Percentiles rank a stretch among this genome's conserved stretches.
These are phyloP conservation scores for Penicillium sp. DNA, from an alignment of 2,329 filamentous ascomycete species.

Conservation along the genomic window DNA sequence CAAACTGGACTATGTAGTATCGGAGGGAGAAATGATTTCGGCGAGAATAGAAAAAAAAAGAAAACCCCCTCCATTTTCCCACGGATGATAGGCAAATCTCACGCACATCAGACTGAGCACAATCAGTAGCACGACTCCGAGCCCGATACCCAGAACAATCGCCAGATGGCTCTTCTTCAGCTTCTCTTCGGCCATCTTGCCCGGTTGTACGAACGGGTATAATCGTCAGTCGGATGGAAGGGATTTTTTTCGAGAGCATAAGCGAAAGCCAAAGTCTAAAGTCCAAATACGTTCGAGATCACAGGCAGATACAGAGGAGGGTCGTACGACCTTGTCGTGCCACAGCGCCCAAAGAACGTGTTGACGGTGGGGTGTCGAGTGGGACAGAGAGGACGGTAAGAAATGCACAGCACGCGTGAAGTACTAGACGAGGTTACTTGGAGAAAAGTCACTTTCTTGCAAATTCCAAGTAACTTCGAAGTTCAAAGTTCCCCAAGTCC, in stretches of 20 bases:
- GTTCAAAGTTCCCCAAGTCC: too few species aligned
- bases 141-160: constrained; percentile 35
- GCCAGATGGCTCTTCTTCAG: constrained; percentile 31
- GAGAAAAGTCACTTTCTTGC: too few species aligned
- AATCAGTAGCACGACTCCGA: constrained; percentile 33
- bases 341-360: background rate
- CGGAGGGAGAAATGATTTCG: constrained; percentile 2
- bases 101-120: constrained; percentile 36
- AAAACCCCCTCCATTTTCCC: background rate
- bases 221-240: background rate
- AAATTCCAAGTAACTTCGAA: too few species aligned
- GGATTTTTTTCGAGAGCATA: background rate
- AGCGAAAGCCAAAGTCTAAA: background rate
- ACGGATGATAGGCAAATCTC: background rate
- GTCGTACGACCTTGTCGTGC: background rate
- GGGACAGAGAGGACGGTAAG: background rate
- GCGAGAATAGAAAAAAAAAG: background rate
- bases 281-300: background rate
- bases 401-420: background rate
- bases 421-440: too few species aligned
- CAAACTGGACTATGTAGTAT: constrained; percentile 1
- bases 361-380: background rate
- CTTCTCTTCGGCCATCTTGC: constrained; percentile 19
- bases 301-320: background rate
- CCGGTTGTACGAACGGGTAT: background rate